phyloP scores from a whole-genome alignment of 352 stramenopile species.

The Phytophthora pini region DNA sequence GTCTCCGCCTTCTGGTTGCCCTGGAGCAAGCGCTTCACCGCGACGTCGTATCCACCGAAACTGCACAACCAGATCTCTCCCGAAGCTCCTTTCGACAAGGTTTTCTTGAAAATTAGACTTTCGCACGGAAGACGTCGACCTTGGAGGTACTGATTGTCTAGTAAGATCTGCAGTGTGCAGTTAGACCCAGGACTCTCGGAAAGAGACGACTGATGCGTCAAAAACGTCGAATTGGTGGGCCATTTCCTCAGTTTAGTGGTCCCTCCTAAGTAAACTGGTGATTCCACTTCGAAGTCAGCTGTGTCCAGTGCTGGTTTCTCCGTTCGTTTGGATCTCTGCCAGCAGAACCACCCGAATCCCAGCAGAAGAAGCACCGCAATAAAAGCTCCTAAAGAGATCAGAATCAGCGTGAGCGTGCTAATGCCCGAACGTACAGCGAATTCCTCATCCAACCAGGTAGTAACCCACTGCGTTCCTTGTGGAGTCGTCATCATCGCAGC shows the following conservation, averaged over 20 bases:
- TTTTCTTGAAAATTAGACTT: constrained; percentile 6
- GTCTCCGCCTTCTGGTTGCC: constrained; percentile 33
- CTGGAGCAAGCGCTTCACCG: constrained; percentile 47
- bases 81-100: constrained; percentile 7
- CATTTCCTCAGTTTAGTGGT: not conserved
- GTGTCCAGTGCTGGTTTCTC: not conserved
- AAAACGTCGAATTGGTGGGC: constrained; percentile 25
- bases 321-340: not conserved
- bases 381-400: constrained; percentile 13
- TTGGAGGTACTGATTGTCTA: constrained; percentile 16
- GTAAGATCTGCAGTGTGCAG: constrained; percentile 27
- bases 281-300: not conserved
- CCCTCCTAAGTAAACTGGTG: not conserved
- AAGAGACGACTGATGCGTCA: not conserved
- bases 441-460: constrained; percentile 23
- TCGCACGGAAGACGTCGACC: constrained; percentile 31
- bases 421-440: constrained; percentile 8
- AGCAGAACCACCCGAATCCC: not conserved
- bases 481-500: constrained; percentile 15
- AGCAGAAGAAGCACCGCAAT: constrained; percentile 11
- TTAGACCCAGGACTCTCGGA: constrained; percentile 19
- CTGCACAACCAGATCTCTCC: constrained; percentile 52
- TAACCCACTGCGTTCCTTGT: constrained; percentile 19
- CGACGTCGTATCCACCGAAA: constrained; percentile 40
- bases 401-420: constrained; percentile 6